Evolutionary conservation across 768 basidiomycete species (phyloP).

Genomic region (Daedaleopsis sinensis): DNA sequence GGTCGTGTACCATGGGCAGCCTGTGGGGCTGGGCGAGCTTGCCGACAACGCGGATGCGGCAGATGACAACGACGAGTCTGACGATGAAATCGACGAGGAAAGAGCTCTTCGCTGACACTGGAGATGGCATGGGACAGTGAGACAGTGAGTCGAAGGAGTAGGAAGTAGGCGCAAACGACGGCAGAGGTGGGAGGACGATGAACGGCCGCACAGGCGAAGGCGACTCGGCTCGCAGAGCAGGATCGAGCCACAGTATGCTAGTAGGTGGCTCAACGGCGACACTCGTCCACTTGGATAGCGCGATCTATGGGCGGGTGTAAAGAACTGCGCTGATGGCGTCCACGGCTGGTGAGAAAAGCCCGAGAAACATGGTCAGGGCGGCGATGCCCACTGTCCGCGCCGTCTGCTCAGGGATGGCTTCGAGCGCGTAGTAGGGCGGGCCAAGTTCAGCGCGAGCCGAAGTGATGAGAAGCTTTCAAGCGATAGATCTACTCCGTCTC

Average conservation of each 20-base stretch:
- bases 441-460: no score
- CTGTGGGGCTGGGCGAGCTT: no score
- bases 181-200: no score
- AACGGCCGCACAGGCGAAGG: no score
- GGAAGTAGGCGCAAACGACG: slow-evolving; percentile 1
- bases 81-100: background rate
- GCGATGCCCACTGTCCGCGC: slow-evolving; percentile 21
- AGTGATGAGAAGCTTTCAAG: no score
- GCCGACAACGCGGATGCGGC: no score
- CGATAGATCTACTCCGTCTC: no score
- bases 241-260: slow-evolving; percentile 17
- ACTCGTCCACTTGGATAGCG: background rate
- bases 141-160: background rate
- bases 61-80: no score
- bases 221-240: slow-evolving; percentile 11
- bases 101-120: background rate
- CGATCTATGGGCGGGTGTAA: background rate
- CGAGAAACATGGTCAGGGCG: background rate
- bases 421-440: no score
- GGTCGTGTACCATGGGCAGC: no score
- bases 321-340: background rate
- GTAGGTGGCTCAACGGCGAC: background rate
- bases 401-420: no score
- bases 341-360: background rate
- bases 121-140: background rate